Percentiles rank a stretch among this genome's conserved stretches.
These are phyloP conservation scores for Pestalotiopsis sp. DNA, from an alignment of 2,329 filamentous ascomycete species.

Conservation along the genomic window DNA sequence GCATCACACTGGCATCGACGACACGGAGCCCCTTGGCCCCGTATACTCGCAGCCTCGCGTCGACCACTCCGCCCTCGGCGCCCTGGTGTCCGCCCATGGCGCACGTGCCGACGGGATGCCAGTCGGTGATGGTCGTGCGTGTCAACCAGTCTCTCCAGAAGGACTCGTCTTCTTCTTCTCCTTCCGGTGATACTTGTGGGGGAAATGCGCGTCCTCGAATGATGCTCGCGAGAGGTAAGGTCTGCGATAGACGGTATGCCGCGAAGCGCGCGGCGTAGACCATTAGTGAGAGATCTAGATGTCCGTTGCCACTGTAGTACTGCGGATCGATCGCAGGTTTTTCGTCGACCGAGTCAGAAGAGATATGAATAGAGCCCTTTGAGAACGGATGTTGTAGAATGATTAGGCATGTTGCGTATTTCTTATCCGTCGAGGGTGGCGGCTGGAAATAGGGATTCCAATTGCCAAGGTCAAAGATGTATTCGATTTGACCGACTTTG, in stretches of 20 bases:
- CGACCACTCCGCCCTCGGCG: conserved; percentile 27
- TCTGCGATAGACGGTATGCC: conserved; percentile 36
- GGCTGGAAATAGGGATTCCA: conserved; percentile 42
- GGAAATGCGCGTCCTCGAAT: conserved; percentile 31
- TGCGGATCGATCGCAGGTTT: conserved; percentile 42
- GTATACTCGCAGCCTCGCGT: conserved; percentile 21
- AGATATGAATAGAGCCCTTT: conserved; percentile 49
- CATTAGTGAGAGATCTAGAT: conserved; percentile 46
- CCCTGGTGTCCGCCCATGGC: conserved; percentile 39
- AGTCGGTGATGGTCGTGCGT: conserved; percentile 36
- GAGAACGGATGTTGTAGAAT: conserved; percentile 56
- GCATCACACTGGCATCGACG: conserved; percentile 24
- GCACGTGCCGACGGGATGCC: conserved; percentile 38
- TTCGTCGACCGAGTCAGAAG: conserved; percentile 11
- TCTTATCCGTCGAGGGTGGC: conserved; percentile 33
- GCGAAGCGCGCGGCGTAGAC: conserved; percentile 41
- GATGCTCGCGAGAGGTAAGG: conserved; percentile 38
- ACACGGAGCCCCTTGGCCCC: conserved; percentile 22
- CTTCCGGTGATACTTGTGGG: too few relatives aligned
- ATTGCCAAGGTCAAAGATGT: conserved; percentile 50
- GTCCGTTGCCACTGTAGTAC: conserved; percentile 43
- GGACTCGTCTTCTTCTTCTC: too few relatives aligned
- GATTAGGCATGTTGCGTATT: conserved; percentile 50
- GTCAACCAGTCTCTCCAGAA: conserved; percentile 37
- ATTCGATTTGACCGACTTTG: conserved; percentile 48